phyloP scores from a whole-genome alignment of 257 asterid species.

The Jacaranda copaia region DNA sequence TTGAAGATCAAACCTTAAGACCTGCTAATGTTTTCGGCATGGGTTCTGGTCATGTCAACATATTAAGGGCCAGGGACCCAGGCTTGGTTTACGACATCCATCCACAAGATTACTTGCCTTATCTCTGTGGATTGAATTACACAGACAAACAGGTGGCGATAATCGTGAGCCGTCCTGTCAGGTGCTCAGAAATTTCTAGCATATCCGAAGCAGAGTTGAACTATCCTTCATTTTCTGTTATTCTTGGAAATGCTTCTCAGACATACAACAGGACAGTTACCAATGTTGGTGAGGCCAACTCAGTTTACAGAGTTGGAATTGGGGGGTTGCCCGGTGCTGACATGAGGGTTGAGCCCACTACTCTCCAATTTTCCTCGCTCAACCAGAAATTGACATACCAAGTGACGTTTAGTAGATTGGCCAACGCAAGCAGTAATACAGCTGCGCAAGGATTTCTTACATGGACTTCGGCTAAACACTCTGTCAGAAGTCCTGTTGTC shows the following conservation, averaged over 20 bases:
- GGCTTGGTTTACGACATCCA: slow-evolving; percentile 49
- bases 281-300: slow-evolving; percentile 44
- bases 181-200: slow-evolving; percentile 32
- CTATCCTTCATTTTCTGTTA: slow-evolving; percentile 46
- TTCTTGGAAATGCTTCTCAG: slow-evolving; percentile 19
- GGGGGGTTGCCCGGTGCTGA: slow-evolving; percentile 14
- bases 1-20: slow-evolving; percentile 25
- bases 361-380: slow-evolving; percentile 34
- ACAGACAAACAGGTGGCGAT: slow-evolving; percentile 33
- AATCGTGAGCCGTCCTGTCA: slow-evolving; percentile 25
- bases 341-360: slow-evolving; percentile 40
- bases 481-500: slow-evolving; percentile 51
- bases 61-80: slow-evolving; percentile 37
- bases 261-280: slow-evolving; percentile 46
- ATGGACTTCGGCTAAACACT: slow-evolving; percentile 45
- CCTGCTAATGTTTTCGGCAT: slow-evolving; percentile 31
- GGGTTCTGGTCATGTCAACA: slow-evolving; percentile 52
- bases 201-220: slow-evolving; percentile 43
- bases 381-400: slow-evolving; percentile 42
- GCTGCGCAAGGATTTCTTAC: slow-evolving; percentile 41
- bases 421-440: not conserved
- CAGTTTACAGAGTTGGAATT: slow-evolving; percentile 20
- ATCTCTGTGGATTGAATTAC: slow-evolving; percentile 49
- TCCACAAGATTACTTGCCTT: slow-evolving; percentile 44
- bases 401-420: slow-evolving; percentile 35